Base-by-base conservation (phyloP, 768 basidiomycete species). In the Tephrocybe sp. region DNA sequence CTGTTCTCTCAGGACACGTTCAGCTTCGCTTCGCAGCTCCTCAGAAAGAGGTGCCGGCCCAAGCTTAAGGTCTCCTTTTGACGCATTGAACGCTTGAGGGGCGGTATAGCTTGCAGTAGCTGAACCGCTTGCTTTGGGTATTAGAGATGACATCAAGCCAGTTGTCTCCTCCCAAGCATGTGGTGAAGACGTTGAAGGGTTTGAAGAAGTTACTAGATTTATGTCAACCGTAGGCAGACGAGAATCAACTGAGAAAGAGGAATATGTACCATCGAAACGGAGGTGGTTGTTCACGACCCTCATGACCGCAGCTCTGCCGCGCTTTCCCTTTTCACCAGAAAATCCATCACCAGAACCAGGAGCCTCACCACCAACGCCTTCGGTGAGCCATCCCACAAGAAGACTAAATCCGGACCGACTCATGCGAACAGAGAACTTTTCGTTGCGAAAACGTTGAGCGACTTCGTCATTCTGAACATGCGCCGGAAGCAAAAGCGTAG, bases 351-450 rank as follows among this genome's bases (percentile, higher is more conserved):
- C 84, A 50, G 77, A 72, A 43, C 94, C 94, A 55, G 86, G 64
- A n/a, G 85, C 79, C 64, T 92, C 91, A 48, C 94, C 86, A 50
- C 94, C 84, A 47, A 86, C 75, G 13, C 93, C 94, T 64, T 97
- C 94, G 19, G 92, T 97, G 49, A 98, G 70, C 97, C 97, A 99
- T 24, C 95, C 94, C 2, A 98, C 78, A 7, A 99, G 75, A 23
- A 99, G 80, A 37, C 88, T 81, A 63, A 97, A 95, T 6, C 94
- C 91, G 30, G 94, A 94, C 22, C 91, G 81, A 47, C 89, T 91
- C 82, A 98, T 90, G 34, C 82, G 80, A 44, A 98, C 77, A 27
- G 82, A 80, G 67, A 97, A 99, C 66, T 94, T 93, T 66, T 97
- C 92, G 42, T 83, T 84, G 48, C 91, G 77, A 60, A 95, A 94